Percentiles rank a stretch among this genome's conserved stretches.
Conservation (phyloP, 1,284 basidiomycete species). For the Inonotus obliquus region DNA sequence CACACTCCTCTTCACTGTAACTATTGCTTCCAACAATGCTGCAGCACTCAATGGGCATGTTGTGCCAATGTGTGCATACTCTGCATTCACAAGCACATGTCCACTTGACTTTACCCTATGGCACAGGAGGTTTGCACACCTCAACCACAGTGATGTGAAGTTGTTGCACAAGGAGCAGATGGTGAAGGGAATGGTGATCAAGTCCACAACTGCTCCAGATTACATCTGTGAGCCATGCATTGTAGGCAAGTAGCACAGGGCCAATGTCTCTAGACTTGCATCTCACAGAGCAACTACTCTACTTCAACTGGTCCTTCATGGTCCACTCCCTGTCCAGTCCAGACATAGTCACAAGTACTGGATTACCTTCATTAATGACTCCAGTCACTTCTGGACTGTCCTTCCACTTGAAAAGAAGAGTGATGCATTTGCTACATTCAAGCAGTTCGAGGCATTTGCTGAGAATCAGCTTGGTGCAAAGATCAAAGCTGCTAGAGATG, state of each 20-base stretch:
- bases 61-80: neutral
- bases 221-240: slow-evolving; percentile 23
- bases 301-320: slow-evolving; percentile 24
- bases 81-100: neutral
- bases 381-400: slow-evolving; percentile 17
- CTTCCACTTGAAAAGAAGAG: slow-evolving; percentile 22
- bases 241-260: slow-evolving; percentile 18
- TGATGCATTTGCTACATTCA: slow-evolving; percentile 22
- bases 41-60: slow-evolving; percentile 11
- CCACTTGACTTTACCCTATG: neutral
- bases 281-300: neutral
- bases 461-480: slow-evolving; percentile 22
- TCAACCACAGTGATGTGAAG: neutral
- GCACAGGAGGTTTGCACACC: neutral
- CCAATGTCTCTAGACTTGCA: slow-evolving; percentile 10
- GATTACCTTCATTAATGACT: slow-evolving; percentile 26
- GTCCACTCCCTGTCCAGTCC: slow-evolving; percentile 17
- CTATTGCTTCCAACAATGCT: slow-evolving; percentile 18
- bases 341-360: slow-evolving; percentile 24
- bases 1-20: slow-evolving; percentile 14
- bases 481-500: slow-evolving; percentile 24
- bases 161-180: slow-evolving; percentile 4
- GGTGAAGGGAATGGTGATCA: slow-evolving; percentile 20
- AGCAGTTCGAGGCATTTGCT: slow-evolving; percentile 21
- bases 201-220: slow-evolving; percentile 1